A percentile compares a stretch with the other conserved stretches of the same genome.
phyloP scores from a whole-genome alignment of 73 alveolate species.

The Paramecium octaurelia region DNA sequence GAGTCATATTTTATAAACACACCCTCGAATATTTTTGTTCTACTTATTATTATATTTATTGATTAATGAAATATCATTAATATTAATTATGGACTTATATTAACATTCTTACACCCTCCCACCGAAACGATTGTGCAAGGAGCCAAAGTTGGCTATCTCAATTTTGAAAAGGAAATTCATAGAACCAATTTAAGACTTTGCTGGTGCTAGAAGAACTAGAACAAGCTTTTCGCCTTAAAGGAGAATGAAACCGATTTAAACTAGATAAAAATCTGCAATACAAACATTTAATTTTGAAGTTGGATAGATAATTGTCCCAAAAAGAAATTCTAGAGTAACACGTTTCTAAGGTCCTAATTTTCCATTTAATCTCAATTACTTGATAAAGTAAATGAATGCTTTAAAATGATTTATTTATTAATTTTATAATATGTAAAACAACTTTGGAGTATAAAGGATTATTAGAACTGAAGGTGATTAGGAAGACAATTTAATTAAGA shows the following conservation, averaged over 20 bases:
- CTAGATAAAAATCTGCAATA: neutral
- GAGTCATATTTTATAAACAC: neutral
- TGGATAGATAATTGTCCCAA: neutral
- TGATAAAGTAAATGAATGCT: conserved; percentile 24
- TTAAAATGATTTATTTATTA: neutral
- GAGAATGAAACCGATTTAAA: neutral
- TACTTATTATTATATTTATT: neutral
- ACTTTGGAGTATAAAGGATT: neutral
- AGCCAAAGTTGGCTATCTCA: neutral
- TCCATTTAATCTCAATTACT: conserved; percentile 22
- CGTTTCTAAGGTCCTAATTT: conserved; percentile 8
- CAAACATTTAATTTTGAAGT: neutral
- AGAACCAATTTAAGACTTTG: neutral
- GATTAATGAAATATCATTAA: neutral
- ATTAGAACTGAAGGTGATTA: neutral
- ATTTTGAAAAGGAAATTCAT: neutral
- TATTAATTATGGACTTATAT: neutral
- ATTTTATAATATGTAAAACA: neutral
- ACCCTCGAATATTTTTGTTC: neutral
- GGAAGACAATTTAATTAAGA: neutral
- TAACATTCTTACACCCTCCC: neutral
- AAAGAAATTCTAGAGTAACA: neutral
- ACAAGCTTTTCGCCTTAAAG: neutral
- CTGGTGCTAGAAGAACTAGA: neutral
- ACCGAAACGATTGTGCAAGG: neutral